Base-by-base conservation (phyloP, 352 stramenopile genomes). In the Stramenopiles sp. region DNA sequence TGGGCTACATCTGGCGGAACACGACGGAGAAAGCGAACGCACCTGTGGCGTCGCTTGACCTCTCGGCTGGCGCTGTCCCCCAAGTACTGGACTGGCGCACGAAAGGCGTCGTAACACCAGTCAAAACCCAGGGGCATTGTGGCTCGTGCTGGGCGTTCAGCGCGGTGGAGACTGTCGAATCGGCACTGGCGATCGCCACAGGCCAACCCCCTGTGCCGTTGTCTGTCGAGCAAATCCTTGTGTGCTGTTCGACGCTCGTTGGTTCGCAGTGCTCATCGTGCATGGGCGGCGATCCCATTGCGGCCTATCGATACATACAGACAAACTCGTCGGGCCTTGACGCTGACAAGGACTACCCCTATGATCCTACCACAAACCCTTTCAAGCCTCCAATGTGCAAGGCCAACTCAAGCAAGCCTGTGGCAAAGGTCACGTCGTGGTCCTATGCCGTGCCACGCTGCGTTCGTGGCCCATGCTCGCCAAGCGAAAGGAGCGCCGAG, bases 141-240 rank as follows among this genome's bases (percentile, higher is more conserved):
- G 88, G 75, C 4, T 85, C 71, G 71, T 73, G 75, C 33, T 79
- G 69, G 6, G 86, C 82, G 36, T 78, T 80, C 25, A 84, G 49
- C 68, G 69, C 37, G 25, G 88, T 76, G 37, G 83, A 76, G 43
- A 25, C 49, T 76, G 74, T 71, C 68, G 32, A 34, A 86, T 49
- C 4, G 79, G 12, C 12, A 63, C 12, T 63, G 25, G 43, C 43
- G 43, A 18, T 63, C 25, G 25, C 12, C 12, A 63, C 43, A 63
- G 43, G 43, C 12, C 12, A 63, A 63, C 12, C 25, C 12, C 43
- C 43, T 18, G 12, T 25, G 25, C 43, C 43, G 25, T 63, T 63
- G 25, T 63, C 43, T 63, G 43, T 63, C 25, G 43, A 63, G 25
- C 43, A 63, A 63, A 25, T 63, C 25, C 43, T 63, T 25, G 43